Conservation (phyloP, 2,329 filamentous ascomycete genomes). For the Botrytis squamosa region DNA sequence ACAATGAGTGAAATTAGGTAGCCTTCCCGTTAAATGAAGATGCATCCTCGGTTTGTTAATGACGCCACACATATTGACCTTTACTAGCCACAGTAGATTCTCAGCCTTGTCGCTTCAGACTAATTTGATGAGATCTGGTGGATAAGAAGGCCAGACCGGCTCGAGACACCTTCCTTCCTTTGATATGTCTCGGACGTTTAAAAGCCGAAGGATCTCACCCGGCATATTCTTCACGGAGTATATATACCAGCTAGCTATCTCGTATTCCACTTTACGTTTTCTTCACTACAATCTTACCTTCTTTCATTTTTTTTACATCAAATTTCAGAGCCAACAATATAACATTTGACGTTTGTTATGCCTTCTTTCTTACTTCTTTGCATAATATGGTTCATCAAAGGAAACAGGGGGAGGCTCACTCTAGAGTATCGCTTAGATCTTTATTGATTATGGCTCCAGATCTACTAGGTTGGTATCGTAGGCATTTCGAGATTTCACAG, state of each 20-base stretch:
- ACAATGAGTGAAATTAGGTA: background rate
- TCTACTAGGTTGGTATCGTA: too few species aligned
- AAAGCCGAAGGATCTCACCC: background rate
- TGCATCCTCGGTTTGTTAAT: conserved; percentile 1
- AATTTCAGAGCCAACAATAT: background rate
- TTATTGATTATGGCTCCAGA: background rate
- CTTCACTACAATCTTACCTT: background rate
- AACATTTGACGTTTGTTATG: too few species aligned
- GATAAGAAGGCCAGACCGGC: background rate
- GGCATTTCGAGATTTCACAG: background rate
- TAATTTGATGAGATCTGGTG: background rate
- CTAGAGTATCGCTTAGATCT: background rate
- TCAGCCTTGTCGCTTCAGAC: conserved; percentile 1
- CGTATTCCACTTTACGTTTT: background rate
- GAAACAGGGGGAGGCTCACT: background rate
- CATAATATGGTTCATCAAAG: background rate
- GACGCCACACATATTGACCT: background rate
- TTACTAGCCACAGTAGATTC: background rate
- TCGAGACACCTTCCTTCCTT: background rate
- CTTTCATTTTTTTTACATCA: background rate
- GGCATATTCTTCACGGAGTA: background rate
- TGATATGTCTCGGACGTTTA: background rate
- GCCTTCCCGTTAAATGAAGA: background rate
- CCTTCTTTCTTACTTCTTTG: background rate
- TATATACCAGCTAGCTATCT: background rate